A percentile compares a stretch with the other conserved stretches of the same genome.
phyloP scores from a whole-genome alignment of 768 basidiomycete genomes.

The Boletus subparvulus region DNA sequence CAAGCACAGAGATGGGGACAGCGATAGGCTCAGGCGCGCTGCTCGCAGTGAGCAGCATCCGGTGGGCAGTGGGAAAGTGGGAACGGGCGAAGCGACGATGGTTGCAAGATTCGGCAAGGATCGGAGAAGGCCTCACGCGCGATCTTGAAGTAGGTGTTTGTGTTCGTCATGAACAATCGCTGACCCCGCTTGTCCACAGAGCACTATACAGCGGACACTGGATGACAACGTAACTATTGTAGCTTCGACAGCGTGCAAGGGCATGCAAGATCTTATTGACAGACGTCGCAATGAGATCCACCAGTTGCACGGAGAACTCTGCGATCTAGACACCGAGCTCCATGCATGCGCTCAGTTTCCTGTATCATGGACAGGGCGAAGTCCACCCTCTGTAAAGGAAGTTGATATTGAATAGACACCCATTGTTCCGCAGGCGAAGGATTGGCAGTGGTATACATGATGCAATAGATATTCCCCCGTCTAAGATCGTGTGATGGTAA shows the following conservation, averaged over 20 bases:
- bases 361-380: conserved; percentile 3
- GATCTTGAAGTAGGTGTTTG: conserved; percentile 55
- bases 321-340: conserved; percentile 39
- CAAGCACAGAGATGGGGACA: conserved; percentile 52
- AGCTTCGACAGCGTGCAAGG: conserved; percentile 49
- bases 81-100: conserved; percentile 64
- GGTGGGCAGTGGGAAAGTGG: conserved; percentile 69
- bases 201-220: conserved; percentile 45
- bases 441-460: conserved; percentile 29
- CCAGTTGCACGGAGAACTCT: conserved; percentile 43
- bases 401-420: conserved; percentile 14
- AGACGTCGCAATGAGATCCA: conserved; percentile 47
- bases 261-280: conserved; percentile 41
- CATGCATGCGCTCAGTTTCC: conserved; percentile 11
- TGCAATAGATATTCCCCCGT: conserved; percentile 19
- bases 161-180: background rate
- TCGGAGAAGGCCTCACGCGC: conserved; percentile 60
- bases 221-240: conserved; percentile 52
- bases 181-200: conserved; percentile 34
- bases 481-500: conserved; percentile 29
- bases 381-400: background rate
- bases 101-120: conserved; percentile 65
- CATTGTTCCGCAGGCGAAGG: conserved; percentile 1
- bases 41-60: conserved; percentile 45
- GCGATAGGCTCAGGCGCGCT: conserved; percentile 61